Percentiles rank a stretch among this genome's conserved stretches.
phyloP scores from a whole-genome alignment of 805 yeast species.

The Wickerhamiella australiensis region DNA sequence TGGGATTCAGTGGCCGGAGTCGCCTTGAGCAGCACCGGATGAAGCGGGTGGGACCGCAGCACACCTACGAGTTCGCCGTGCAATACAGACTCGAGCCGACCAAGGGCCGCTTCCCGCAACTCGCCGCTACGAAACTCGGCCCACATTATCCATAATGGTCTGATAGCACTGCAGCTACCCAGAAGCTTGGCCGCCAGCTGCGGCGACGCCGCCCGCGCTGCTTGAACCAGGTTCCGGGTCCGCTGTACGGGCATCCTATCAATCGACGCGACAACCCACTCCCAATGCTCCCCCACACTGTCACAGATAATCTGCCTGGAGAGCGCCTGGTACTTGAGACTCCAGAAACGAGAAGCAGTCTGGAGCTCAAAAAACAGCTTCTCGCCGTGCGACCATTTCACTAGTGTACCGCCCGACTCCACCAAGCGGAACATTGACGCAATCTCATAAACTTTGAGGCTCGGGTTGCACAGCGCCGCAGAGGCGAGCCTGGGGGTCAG shows the following conservation, averaged over 20 bases:
- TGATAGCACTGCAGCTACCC: background rate
- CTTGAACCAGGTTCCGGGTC: slow-evolving; percentile 15
- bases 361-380: slow-evolving; percentile 22
- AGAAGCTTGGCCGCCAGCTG: background rate
- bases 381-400: slow-evolving; percentile 22
- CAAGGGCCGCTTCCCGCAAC: slow-evolving; percentile 4
- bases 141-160: slow-evolving; percentile 12
- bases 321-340: slow-evolving; percentile 15
- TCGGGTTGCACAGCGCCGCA: slow-evolving; percentile 19
- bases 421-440: slow-evolving; percentile 22
- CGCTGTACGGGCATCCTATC: slow-evolving; percentile 3
- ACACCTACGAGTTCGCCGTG: background rate
- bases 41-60: background rate
- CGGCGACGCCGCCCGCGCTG: slow-evolving; percentile 14
- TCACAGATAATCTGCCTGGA: slow-evolving; percentile 19
- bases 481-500: slow-evolving; percentile 20
- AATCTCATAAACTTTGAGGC: slow-evolving; percentile 17
- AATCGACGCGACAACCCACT: slow-evolving; percentile 3
- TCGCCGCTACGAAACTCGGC: background rate
- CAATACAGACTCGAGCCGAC: background rate
- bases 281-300: slow-evolving; percentile 20
- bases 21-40: background rate
- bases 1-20: slow-evolving; percentile 2
- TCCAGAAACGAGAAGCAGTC: slow-evolving; percentile 25
- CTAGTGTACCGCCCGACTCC: slow-evolving; percentile 22